Percentiles rank a stretch among this genome's conserved stretches.
Evolutionary conservation across 805 yeast species (phyloP).

Genomic region (Candida quercuum): DNA sequence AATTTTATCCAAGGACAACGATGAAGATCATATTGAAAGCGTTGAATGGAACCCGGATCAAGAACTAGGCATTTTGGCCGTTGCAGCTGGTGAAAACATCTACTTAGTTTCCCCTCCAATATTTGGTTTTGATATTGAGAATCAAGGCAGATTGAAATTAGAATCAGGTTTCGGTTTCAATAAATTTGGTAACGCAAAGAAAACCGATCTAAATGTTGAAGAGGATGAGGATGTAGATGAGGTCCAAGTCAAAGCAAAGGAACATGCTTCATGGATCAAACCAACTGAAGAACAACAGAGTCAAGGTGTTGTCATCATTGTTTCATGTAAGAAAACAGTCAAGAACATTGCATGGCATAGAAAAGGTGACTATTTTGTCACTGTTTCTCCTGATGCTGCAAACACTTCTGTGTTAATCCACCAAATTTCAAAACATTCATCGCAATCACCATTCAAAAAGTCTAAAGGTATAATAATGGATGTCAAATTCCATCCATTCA

Average conservation of each 20-base stretch:
- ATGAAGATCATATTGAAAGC: conserved; percentile 75
- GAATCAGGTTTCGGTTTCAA: conserved; percentile 92
- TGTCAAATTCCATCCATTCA: conserved; percentile 94
- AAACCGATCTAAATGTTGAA: conserved; percentile 33
- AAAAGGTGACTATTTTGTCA: conserved; percentile 93
- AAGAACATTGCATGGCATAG: conserved; percentile 93
- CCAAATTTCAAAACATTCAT: conserved; percentile 87
- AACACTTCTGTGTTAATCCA: conserved; percentile 88
- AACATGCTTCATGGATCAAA: conserved; percentile 76
- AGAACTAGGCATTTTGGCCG: conserved; percentile 73
- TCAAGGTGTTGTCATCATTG: conserved; percentile 67
- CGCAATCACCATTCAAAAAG: conserved; percentile 93
- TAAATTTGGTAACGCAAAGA: conserved; percentile 49
- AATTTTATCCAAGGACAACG: conserved; percentile 36
- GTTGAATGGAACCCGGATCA: conserved; percentile 88
- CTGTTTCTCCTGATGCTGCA: conserved; percentile 92
- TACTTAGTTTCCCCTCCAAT: conserved; percentile 84
- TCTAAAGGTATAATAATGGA: conserved; percentile 93
- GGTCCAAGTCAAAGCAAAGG: conserved; percentile 35
- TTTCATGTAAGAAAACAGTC: conserved; percentile 63
- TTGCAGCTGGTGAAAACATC: conserved; percentile 75
- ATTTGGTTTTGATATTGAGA: conserved; percentile 84
- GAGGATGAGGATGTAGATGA: conserved; percentile 37
- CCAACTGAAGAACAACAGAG: conserved; percentile 60
- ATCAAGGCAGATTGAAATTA: conserved; percentile 67